A percentile compares a stretch with the other conserved stretches of the same genome.
Evolutionary conservation across 352 stramenopile species (phyloP).

Genomic region (Phytophthora pseudosyringae): DNA sequence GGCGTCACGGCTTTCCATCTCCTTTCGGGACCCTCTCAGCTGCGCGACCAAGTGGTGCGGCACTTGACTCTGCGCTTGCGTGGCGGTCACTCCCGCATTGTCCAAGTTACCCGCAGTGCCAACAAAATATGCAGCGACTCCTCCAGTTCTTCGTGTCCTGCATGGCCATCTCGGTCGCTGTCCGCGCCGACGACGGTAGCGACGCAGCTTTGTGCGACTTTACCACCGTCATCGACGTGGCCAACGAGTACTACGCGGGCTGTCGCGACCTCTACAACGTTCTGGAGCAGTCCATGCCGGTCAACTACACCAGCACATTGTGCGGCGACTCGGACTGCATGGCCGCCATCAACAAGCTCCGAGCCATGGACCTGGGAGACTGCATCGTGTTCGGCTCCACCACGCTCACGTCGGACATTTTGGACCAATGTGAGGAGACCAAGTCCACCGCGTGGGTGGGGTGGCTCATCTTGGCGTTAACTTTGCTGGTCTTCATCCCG

Average conservation of each 20-base stretch:
- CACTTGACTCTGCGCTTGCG: background rate
- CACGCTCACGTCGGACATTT: slow-evolving; percentile 30
- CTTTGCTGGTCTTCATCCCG: slow-evolving; percentile 16
- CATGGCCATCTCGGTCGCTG: slow-evolving; percentile 5
- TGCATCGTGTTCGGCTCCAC: slow-evolving; percentile 39
- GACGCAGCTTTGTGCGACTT: slow-evolving; percentile 23
- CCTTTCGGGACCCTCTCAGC: background rate
- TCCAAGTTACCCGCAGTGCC: background rate
- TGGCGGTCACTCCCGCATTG: slow-evolving; percentile 6
- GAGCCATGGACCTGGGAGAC: slow-evolving; percentile 31
- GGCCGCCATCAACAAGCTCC: slow-evolving; percentile 26
- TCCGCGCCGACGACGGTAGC: slow-evolving; percentile 3
- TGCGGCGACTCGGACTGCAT: slow-evolving; percentile 31
- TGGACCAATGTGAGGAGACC: slow-evolving; percentile 29
- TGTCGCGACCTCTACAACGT: slow-evolving; percentile 39
- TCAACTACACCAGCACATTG: slow-evolving; percentile 31
- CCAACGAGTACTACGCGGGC: slow-evolving; percentile 27
- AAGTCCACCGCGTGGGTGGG: slow-evolving; percentile 13
- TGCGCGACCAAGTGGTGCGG: background rate
- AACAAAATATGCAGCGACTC: slow-evolving; percentile 14
- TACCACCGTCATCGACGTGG: slow-evolving; percentile 33
- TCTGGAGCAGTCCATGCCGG: slow-evolving; percentile 31
- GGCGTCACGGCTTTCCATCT: too few relatives aligned
- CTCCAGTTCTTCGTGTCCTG: slow-evolving; percentile 21
- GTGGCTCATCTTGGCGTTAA: slow-evolving; percentile 13